Percentiles rank a stretch among this genome's conserved stretches.
Evolutionary conservation across 2,329 filamentous ascomycete species (phyloP).

Genomic region (Ceratocystis diversiconidia): DNA sequence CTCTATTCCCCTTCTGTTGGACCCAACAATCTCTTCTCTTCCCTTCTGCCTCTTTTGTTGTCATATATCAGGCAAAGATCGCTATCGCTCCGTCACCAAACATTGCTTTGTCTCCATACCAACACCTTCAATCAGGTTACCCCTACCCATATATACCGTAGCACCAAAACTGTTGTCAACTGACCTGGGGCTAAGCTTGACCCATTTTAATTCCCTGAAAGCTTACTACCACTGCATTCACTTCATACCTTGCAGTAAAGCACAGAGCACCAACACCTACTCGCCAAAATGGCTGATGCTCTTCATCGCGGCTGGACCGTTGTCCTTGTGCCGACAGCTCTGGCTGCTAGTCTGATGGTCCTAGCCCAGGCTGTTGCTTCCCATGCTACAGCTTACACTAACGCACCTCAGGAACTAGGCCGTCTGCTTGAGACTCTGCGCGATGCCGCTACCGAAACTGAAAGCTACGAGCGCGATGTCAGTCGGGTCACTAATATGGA

Average conservation of each 20-base stretch:
- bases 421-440: constrained; percentile 47
- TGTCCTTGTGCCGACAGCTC: constrained; percentile 43
- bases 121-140: not conserved
- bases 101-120: not conserved
- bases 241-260: not conserved
- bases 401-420: constrained; percentile 43
- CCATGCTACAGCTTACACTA: constrained; percentile 42
- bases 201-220: constrained; percentile 6
- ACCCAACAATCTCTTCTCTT: not conserved
- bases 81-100: not conserved
- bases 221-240: not conserved
- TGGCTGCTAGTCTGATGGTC: constrained; percentile 41
- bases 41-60: not conserved
- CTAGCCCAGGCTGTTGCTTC: constrained; percentile 37
- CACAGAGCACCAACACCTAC: not conserved
- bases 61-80: not conserved
- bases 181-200: not conserved
- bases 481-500: constrained; percentile 43
- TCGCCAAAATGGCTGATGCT: constrained; percentile 34
- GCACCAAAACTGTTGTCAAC: not conserved
- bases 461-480: constrained; percentile 48
- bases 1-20: not conserved
- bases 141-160: not conserved
- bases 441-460: constrained; percentile 49
- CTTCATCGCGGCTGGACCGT: constrained; percentile 42